phyloP scores from a whole-genome alignment of 108 stramenopile species.

The Stephanodiscus minutulus region DNA sequence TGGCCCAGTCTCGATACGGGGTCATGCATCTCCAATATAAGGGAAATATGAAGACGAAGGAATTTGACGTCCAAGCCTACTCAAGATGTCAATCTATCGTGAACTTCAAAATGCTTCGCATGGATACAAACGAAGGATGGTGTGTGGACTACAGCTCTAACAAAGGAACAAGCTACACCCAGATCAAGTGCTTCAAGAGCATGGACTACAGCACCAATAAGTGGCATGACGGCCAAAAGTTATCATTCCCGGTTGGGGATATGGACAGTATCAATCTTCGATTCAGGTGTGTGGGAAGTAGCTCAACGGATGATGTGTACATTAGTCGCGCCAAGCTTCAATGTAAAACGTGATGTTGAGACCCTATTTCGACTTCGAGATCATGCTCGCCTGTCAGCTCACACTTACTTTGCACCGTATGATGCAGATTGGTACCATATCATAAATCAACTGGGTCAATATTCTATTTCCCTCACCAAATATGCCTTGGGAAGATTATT shows the following conservation, averaged over 20 bases:
- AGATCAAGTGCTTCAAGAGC: not conserved
- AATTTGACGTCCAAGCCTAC: not conserved
- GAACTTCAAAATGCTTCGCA: conserved; percentile 3
- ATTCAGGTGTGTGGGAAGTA: not conserved
- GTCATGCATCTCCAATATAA: conserved; percentile 13
- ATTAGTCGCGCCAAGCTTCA: conserved; percentile 7
- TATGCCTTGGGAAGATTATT: too few relatives aligned
- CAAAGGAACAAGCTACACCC: not conserved
- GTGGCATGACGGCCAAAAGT: not conserved
- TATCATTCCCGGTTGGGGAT: not conserved
- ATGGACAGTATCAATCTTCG: not conserved
- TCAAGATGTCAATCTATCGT: not conserved
- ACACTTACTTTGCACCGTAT: too few relatives aligned
- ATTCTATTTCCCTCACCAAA: too few relatives aligned
- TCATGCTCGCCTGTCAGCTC: too few relatives aligned
- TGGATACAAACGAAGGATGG: not conserved
- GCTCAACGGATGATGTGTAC: not conserved
- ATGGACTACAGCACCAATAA: not conserved
- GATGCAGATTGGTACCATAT: too few relatives aligned
- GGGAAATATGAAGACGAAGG: not conserved
- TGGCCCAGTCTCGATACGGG: not conserved
- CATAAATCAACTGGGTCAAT: too few relatives aligned
- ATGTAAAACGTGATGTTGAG: not conserved
- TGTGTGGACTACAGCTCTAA: conserved; percentile 6
- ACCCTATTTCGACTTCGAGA: too few relatives aligned